Evolutionary conservation across 768 basidiomycete species (phyloP).

Genomic region (Lactarius trivialis): DNA sequence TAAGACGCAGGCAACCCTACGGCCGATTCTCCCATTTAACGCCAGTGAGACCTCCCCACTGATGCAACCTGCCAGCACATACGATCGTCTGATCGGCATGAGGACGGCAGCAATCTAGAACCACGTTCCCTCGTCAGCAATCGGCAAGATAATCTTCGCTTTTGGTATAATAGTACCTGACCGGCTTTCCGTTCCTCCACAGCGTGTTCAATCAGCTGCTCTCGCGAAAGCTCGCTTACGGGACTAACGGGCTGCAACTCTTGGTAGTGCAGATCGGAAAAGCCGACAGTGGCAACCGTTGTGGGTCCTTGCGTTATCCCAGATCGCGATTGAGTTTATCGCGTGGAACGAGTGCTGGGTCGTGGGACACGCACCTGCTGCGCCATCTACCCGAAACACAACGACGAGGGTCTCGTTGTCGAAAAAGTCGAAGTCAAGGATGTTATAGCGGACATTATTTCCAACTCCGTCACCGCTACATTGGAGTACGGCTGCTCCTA

Average conservation of each 20-base stretch:
- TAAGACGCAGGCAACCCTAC: slow-evolving; percentile 70
- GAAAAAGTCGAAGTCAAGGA: slow-evolving; percentile 71
- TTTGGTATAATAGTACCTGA: slow-evolving; percentile 47
- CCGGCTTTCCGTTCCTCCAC: slow-evolving; percentile 52
- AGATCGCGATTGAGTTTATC: slow-evolving; percentile 18
- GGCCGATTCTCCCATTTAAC: slow-evolving; percentile 67
- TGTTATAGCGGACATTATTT: slow-evolving; percentile 37
- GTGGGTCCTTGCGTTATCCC: slow-evolving; percentile 41
- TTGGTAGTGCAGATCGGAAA: slow-evolving; percentile 56
- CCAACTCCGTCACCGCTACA: slow-evolving; percentile 39
- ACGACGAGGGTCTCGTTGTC: slow-evolving; percentile 66
- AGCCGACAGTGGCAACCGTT: slow-evolving; percentile 58
- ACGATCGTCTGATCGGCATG: slow-evolving; percentile 51
- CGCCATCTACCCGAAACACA: slow-evolving; percentile 47
- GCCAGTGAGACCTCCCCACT: slow-evolving; percentile 52
- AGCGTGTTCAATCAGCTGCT: slow-evolving; percentile 57
- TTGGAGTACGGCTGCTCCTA: slow-evolving; percentile 46
- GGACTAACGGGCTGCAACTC: slow-evolving; percentile 40
- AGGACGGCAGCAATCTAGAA: slow-evolving; percentile 44
- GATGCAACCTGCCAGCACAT: slow-evolving; percentile 47
- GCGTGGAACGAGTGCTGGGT: slow-evolving; percentile 20
- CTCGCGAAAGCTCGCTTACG: slow-evolving; percentile 51
- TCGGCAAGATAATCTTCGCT: slow-evolving; percentile 5
- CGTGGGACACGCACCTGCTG: slow-evolving; percentile 41
- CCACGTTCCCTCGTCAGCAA: slow-evolving; percentile 14